Conservation (phyloP, 2,329 filamentous ascomycete species). For the Botrytis cinerea region DNA sequence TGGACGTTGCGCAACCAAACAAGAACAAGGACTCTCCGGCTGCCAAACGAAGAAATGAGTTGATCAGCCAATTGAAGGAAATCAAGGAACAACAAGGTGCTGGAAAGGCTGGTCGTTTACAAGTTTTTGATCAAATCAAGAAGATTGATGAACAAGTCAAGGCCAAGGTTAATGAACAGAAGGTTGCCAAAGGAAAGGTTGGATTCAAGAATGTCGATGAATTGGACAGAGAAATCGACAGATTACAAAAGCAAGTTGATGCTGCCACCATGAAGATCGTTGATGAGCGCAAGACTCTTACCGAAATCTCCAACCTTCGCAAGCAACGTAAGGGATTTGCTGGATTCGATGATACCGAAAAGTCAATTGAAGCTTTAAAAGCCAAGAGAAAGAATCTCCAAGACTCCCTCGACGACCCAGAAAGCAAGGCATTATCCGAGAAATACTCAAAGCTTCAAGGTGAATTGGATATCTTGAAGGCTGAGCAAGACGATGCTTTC, state of each 20-base stretch:
- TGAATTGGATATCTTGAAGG: slow-evolving; percentile 88
- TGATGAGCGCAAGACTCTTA: slow-evolving; percentile 92
- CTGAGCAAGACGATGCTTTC: slow-evolving; percentile 86
- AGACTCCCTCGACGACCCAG: slow-evolving; percentile 87
- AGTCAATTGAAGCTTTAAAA: slow-evolving; percentile 85
- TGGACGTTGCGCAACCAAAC: slow-evolving; percentile 74
- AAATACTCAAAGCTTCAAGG: slow-evolving; percentile 82
- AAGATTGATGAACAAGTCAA: slow-evolving; percentile 87
- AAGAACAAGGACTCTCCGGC: slow-evolving; percentile 80
- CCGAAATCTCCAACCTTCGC: slow-evolving; percentile 78
- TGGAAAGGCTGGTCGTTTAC: slow-evolving; percentile 78
- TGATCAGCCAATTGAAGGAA: slow-evolving; percentile 76
- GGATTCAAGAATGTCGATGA: slow-evolving; percentile 87
- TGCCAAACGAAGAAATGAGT: slow-evolving; percentile 81
- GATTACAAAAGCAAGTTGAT: slow-evolving; percentile 83
- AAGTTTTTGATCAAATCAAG: slow-evolving; percentile 88
- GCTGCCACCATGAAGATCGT: slow-evolving; percentile 91
- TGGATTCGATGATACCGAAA: slow-evolving; percentile 80
- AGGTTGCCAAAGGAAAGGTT: slow-evolving; percentile 77
- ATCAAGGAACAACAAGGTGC: slow-evolving; percentile 86
- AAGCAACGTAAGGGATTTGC: slow-evolving; percentile 92
- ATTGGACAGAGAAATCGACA: slow-evolving; percentile 77
- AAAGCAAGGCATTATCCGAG: slow-evolving; percentile 83
- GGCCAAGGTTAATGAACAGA: slow-evolving; percentile 81
- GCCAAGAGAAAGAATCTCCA: slow-evolving; percentile 85